Conservation (phyloP, 345 rosid genomes). For the Moricandia moricandioides region DNA sequence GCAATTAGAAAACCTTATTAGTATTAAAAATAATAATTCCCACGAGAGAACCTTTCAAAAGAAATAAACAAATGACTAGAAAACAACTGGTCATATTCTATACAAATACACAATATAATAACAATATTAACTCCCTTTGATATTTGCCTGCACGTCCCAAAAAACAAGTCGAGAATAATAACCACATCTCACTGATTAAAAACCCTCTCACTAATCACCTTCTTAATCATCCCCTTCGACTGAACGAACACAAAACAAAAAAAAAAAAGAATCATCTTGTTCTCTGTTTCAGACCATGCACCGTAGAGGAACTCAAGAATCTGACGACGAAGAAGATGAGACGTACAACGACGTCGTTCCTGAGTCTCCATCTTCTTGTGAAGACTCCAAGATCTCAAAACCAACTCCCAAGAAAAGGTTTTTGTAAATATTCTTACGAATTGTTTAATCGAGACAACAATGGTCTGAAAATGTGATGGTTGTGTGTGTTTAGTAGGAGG, state of each 20-base stretch:
- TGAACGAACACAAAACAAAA: too few species aligned
- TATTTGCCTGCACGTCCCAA: constrained; percentile 44
- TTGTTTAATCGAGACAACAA: not conserved
- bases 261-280: not conserved
- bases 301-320: constrained; percentile 34
- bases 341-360: constrained; percentile 38
- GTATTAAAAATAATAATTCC: constrained; percentile 4
- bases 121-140: constrained; percentile 20
- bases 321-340: constrained; percentile 41
- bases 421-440: not conserved
- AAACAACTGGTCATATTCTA: constrained; percentile 36
- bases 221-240: constrained; percentile 22
- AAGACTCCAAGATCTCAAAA: constrained; percentile 39
- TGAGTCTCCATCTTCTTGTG: constrained; percentile 50
- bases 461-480: constrained; percentile 27
- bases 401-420: constrained; percentile 63
- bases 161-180: constrained; percentile 32
- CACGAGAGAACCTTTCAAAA: constrained; percentile 36
- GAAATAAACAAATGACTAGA: constrained; percentile 15
- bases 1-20: constrained; percentile 10
- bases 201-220: constrained; percentile 40
- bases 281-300: constrained; percentile 23
- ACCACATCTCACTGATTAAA: constrained; percentile 34
- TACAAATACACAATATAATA: constrained; percentile 9
- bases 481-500: constrained; percentile 38